These are phyloP conservation scores for Candida tropicalis DNA, from an alignment of 1,139 yeast genomes.

Conservation along the genomic window DNA sequence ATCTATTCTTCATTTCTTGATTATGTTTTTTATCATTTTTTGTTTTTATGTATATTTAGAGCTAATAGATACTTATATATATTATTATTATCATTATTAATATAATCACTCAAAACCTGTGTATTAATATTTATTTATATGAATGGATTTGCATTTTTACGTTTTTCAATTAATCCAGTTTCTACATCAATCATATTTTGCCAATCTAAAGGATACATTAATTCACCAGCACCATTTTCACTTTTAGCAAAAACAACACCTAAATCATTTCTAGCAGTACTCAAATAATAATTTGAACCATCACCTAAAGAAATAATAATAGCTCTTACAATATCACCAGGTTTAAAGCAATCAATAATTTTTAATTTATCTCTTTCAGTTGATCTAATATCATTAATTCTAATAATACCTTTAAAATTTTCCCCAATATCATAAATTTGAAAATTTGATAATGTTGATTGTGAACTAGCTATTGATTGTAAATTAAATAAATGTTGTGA, in stretches of 20 bases:
- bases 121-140: conserved; percentile 7
- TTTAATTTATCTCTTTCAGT: conserved; percentile 90
- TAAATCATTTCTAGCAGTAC: conserved; percentile 87
- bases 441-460: conserved; percentile 35
- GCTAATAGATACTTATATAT: neutral
- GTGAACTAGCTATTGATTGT: conserved; percentile 50
- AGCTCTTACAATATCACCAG: conserved; percentile 93
- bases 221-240: conserved; percentile 69
- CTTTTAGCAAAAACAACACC: conserved; percentile 91
- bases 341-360: conserved; percentile 76
- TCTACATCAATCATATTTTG: conserved; percentile 83
- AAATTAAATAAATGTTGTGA: conserved; percentile 46
- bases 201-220: conserved; percentile 95
- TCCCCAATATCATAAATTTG: conserved; percentile 77
- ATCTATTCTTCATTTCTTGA: no score
- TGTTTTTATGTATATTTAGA: neutral
- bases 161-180: conserved; percentile 72
- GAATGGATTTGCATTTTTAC: conserved; percentile 94
- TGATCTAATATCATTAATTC: conserved; percentile 87
- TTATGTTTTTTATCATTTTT: no score
- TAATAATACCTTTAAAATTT: conserved; percentile 84
- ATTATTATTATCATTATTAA: no score
- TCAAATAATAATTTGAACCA: conserved; percentile 84
- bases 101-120: no score
- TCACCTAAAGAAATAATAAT: conserved; percentile 85